Evolutionary conservation across 192 early-diverging fungal genomes (phyloP), one percentile per base, ranked within the genome.

Genomic region (Glomus cerebriforme): DNA sequence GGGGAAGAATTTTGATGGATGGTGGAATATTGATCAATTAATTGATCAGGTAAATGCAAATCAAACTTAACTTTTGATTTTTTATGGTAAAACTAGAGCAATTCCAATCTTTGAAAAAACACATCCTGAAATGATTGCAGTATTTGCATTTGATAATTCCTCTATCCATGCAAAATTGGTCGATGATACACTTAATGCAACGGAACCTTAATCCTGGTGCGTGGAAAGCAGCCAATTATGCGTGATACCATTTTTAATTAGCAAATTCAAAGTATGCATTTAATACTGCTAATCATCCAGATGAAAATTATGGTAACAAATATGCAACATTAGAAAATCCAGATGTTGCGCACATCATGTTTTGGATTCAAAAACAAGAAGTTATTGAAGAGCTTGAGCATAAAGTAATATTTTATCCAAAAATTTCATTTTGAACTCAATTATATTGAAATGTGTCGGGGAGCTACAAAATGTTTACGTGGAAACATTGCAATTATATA

Each of bases 111-210:
- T 81, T 72, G 54, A 77, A 39, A 32, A 34, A 54, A 12, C 49
- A 24, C 74, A 81, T 47, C 75, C 49, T 83, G 37, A 9, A 39
- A 39, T 39, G 37, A 9, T 39, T 39, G 37, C 37, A 8, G 8
- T 39, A 39, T 39, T 80, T 63, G 31, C 59, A 29, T 83, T 83
- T 78, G 76, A 83, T 47, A 75, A 84, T 58, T 65, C 69, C 17
- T 54, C 29, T 10, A 82, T 77, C 63, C 79, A 84, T 72, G 24
- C 24, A 0, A 31, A 66, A 26, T 77, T 63, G 59, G 81, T 79
- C 43, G 34, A 78, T 24, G 65, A 85, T 81, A 74, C 79, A 58
- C 49, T 82, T 0, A 72, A 81, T 12, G 81, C 64, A 27, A 26
- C 7, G 7, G 37, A 39, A 39, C 0, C 37, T 39, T 39, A 39